Conservation (phyloP, 2,329 filamentous ascomycete species). For the Colletotrichum phormii region DNA sequence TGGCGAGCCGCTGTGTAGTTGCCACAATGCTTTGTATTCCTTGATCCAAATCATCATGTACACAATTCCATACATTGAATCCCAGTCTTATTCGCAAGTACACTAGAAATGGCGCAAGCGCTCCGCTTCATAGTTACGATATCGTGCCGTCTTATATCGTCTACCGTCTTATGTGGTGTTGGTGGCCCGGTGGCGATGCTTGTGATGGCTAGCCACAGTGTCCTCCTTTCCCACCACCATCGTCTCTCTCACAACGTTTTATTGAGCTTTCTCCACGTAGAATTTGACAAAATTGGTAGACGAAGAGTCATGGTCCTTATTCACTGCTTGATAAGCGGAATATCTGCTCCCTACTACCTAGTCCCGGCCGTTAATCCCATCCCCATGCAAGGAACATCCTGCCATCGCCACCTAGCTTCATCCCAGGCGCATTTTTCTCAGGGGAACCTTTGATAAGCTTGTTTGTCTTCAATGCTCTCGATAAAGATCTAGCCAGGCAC, state of each 20-base stretch:
- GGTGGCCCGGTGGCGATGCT: no score
- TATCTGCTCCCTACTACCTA: background rate
- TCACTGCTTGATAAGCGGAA: background rate
- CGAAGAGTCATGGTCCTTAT: background rate
- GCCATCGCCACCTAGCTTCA: background rate
- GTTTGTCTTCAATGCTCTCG: background rate
- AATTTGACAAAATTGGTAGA: background rate
- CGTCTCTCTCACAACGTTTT: background rate
- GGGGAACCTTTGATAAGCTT: background rate
- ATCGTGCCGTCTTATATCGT: background rate
- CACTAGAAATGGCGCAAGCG: background rate
- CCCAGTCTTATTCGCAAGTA: background rate
- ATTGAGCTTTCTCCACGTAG: background rate
- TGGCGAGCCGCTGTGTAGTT: no score
- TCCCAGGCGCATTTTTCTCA: background rate
- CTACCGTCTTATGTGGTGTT: background rate
- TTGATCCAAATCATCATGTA: no score
- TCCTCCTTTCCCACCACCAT: background rate
- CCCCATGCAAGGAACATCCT: conserved; percentile 7
- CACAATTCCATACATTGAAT: background rate
- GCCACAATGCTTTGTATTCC: no score
- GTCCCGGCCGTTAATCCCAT: background rate
- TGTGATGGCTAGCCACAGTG: no score
- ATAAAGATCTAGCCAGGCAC: no score
- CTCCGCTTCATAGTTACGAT: background rate